Evolutionary conservation across 148 eudicot genomes (phyloP).

Genomic region (Euryodendron excelsum): DNA sequence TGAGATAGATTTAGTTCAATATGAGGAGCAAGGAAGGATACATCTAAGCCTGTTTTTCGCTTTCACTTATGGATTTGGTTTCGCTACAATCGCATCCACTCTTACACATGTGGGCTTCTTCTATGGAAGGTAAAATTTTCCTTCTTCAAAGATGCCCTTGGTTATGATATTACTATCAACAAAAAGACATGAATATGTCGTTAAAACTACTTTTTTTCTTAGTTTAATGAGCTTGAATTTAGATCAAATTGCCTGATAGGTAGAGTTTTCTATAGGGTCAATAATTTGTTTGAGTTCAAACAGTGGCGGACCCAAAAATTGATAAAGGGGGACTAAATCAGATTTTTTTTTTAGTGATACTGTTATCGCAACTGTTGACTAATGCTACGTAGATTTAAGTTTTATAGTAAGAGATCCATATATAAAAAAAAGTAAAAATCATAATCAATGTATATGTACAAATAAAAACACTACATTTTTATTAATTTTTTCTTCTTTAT

Average conservation of each 20-base stretch:
- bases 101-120: conserved; percentile 75
- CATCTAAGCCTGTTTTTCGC: conserved; percentile 90
- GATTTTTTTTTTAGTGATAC: no score
- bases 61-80: conserved; percentile 87
- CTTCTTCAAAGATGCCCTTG: not conserved
- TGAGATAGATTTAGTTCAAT: conserved; percentile 50
- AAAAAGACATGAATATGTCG: not conserved
- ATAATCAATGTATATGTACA: no score
- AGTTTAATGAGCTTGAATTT: not conserved
- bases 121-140: conserved; percentile 66
- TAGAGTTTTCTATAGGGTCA: not conserved
- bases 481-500: no score
- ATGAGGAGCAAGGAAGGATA: conserved; percentile 63
- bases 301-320: no score
- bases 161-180: not conserved
- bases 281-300: no score
- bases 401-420: no score
- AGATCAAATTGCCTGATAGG: not conserved
- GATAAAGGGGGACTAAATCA: no score
- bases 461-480: no score
- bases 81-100: conserved; percentile 84
- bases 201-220: not conserved
- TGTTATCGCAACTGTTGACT: no score
- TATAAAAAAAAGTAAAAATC: no score
- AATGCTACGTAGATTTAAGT: no score